Conservation (phyloP, 306 rosid species). For the Astragalus membranaceus region DNA sequence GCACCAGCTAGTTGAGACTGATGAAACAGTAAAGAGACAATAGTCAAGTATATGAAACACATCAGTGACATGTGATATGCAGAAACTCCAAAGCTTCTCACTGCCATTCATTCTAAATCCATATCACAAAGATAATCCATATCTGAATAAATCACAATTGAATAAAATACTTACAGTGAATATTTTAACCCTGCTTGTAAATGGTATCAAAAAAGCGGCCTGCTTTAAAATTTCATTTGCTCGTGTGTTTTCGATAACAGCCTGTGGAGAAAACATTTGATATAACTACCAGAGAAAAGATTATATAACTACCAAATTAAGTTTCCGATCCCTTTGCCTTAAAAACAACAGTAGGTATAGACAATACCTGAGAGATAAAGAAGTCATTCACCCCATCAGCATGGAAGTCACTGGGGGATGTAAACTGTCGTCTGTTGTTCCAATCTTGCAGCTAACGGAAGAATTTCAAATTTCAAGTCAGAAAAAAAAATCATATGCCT, state of each 20-base stretch:
- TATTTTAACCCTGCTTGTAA: conserved; percentile 98
- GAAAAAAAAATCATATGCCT: conserved; percentile 7
- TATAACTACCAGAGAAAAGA: neutral
- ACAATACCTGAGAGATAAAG: conserved; percentile 90
- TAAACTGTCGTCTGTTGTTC: conserved; percentile 90
- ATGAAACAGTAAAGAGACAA: conserved; percentile 32
- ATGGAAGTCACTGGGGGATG: conserved; percentile 80
- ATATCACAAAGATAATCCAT: neutral
- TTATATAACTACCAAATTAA: neutral
- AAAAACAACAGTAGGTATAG: conserved; percentile 9
- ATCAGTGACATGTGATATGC: neutral
- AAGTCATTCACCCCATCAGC: conserved; percentile 96
- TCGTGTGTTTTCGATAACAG: conserved; percentile 65
- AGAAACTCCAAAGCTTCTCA: neutral
- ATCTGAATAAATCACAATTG: conserved; percentile 11
- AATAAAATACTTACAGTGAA: conserved; percentile 58
- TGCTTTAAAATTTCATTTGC: conserved; percentile 91
- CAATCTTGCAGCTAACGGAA: conserved; percentile 86
- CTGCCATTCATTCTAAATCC: neutral
- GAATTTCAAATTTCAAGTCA: conserved; percentile 19
- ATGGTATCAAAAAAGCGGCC: conserved; percentile 93
- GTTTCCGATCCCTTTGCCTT: neutral
- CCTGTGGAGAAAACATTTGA: conserved; percentile 34
- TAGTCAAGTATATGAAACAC: conserved; percentile 19
- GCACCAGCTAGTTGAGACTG: conserved; percentile 95